Evolutionary conservation across 805 yeast species (phyloP).

Genomic region (Nakazawaea peltata): DNA sequence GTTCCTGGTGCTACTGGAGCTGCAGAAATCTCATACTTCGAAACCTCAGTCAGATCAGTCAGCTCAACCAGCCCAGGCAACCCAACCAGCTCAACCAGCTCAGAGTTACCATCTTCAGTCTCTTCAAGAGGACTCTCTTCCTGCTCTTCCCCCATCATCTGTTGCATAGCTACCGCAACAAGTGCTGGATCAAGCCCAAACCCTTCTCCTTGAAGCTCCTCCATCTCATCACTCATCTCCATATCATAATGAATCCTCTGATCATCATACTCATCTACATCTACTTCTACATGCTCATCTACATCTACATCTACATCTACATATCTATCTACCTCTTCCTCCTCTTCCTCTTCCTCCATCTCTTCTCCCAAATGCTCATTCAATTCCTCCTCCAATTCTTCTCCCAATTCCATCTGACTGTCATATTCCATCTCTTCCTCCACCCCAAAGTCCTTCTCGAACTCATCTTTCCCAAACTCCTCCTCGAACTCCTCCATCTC

Average conservation of each 20-base stretch:
- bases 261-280: not conserved
- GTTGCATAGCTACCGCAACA: conserved; percentile 8
- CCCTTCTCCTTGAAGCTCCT: not conserved
- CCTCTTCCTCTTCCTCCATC: not conserved
- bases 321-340: not conserved
- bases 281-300: conserved; percentile 1
- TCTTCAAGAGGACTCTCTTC: not conserved
- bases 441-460: conserved; percentile 2
- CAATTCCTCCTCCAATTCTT: conserved; percentile 9
- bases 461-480: not conserved
- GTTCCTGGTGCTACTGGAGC: not conserved
- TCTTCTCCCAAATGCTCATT: not conserved
- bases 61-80: too few species aligned
- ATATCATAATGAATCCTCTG: not conserved
- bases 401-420: conserved; percentile 10
- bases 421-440: conserved; percentile 4
- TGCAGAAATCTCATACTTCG: not conserved
- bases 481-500: conserved; percentile 6
- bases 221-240: not conserved
- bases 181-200: conserved; percentile 8
- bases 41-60: not conserved
- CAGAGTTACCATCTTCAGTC: too few species aligned
- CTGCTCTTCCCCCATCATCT: conserved; percentile 1
- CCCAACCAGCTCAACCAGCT: too few species aligned
- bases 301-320: not conserved